Base-by-base conservation (phyloP, 1,284 basidiomycete genomes). In the Apiotrichum laibachii region DNA sequence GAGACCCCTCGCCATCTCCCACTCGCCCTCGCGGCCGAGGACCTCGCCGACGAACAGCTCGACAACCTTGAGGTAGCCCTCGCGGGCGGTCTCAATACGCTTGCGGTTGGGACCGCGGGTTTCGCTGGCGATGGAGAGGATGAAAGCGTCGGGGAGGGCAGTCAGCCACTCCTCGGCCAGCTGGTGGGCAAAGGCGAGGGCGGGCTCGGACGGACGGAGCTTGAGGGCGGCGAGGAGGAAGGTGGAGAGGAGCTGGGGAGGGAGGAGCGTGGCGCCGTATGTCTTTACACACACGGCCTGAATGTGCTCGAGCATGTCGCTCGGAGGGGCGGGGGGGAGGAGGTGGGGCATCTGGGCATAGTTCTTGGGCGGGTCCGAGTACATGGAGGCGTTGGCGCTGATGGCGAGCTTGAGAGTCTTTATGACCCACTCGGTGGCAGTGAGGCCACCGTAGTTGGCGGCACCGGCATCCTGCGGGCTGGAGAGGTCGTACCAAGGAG, bases 21-120 rank as follows among this genome's bases (percentile, higher is more conserved):
- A 77, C 57, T 77, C 75, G 19, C 71, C 72, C 61, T 75, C 73
- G 46, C 70, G 63, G 12, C 60, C 65, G 46, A 77, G 59, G 0
- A 77, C 68, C 62, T 77, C 75, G 46, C 73, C 72, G 16, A 74
- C 71, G 53, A 75, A 77, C 47, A 77, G 60, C 65, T 77, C 73
- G 6, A 73, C 60, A 18, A 77, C 72, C 52, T 72, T 73, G n/a
- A 72, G 46, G 63, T 77, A 75, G 12, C 71, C 72, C 56, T 77
- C 73, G 49, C 72, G 61, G 4, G 67, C 68, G n/a, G 59, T 52
- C 51, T 76, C 74, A 19, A 69, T 46, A 40, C 68, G 70, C 61
- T 62, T 65, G 11, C 59, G 53, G 31, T 57, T 50, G 1, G 66
- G 59, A 19, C 26, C 35, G 50, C 56, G 57, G 19, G 50, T 40